Evolutionary conservation across 2,329 filamentous ascomycete species (phyloP).

Genomic region (Cytospora leucostoma): DNA sequence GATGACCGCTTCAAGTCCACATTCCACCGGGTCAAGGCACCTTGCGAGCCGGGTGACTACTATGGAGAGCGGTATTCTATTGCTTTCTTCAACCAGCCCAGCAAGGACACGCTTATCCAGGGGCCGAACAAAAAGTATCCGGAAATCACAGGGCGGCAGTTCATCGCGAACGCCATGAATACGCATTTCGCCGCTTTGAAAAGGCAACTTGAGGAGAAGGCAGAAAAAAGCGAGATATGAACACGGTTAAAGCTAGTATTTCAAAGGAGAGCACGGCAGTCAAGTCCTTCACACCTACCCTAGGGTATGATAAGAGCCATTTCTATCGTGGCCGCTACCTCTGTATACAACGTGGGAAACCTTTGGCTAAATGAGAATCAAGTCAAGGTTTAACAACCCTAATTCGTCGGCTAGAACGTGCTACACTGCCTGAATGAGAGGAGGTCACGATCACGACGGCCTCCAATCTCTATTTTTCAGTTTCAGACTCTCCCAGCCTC

Average conservation of each 20-base stretch:
- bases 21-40: slow-evolving; percentile 52
- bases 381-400: no score
- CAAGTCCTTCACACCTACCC: not conserved
- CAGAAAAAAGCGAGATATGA: no score
- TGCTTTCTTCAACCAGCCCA: slow-evolving; percentile 62
- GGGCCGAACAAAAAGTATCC: slow-evolving; percentile 58
- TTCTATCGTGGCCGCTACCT: not conserved
- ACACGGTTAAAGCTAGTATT: slow-evolving; percentile 5
- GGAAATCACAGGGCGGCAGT: slow-evolving; percentile 55
- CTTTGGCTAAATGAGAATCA: no score
- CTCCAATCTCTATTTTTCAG: not conserved
- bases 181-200: slow-evolving; percentile 49
- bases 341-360: no score
- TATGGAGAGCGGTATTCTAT: slow-evolving; percentile 59
- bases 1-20: slow-evolving; percentile 63
- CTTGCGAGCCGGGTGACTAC: slow-evolving; percentile 42
- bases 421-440: no score
- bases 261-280: not conserved
- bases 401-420: no score
- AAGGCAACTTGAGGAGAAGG: not conserved
- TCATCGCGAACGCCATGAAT: slow-evolving; percentile 56
- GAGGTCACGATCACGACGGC: no score
- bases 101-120: slow-evolving; percentile 53
- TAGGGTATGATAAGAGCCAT: not conserved
- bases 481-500: slow-evolving; percentile 15